Evolutionary conservation across 805 yeast genomes (phyloP).

Genomic region (Sugiyamaella qingdaonensis): DNA sequence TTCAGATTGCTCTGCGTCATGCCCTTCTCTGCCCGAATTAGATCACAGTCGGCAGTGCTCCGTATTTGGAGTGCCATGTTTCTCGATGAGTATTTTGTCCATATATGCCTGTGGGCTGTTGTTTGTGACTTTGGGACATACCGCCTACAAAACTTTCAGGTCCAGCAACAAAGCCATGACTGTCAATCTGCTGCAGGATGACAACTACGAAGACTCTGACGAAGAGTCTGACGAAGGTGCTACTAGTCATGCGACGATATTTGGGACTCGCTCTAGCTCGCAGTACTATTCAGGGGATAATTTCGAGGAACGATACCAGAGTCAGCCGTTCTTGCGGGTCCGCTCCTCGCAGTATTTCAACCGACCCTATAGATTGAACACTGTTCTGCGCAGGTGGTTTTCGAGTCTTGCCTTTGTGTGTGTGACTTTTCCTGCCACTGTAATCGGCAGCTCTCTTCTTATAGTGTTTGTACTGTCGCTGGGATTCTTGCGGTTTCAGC

Average conservation of each 20-base stretch:
- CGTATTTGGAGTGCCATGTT: conserved; percentile 65
- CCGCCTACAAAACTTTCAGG: neutral
- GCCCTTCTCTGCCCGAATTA: conserved; percentile 62
- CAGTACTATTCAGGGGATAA: neutral
- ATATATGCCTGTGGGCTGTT: conserved; percentile 40
- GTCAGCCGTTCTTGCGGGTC: neutral
- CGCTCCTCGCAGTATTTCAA: conserved; percentile 1
- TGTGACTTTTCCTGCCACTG: conserved; percentile 53
- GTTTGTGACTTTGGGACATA: conserved; percentile 1
- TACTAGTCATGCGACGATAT: neutral
- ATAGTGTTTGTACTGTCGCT: conserved; percentile 46
- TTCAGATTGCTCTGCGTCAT: conserved; percentile 77
- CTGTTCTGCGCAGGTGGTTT: conserved; percentile 45
- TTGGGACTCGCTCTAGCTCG: neutral
- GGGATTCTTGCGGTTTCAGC: conserved; percentile 48
- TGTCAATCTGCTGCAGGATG: conserved; percentile 42
- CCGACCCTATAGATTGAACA: conserved; percentile 45
- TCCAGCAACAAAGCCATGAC: conserved; percentile 17
- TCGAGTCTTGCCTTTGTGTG: conserved; percentile 54
- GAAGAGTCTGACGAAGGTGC: neutral
- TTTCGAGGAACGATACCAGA: neutral
- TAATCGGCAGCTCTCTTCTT: conserved; percentile 42
- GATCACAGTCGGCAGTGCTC: conserved; percentile 41
- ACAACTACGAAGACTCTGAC: conserved; percentile 27
- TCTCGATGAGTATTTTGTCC: conserved; percentile 57